Evolutionary conservation across 805 yeast species (phyloP).

Genomic region (Diddensiella santjacobensis): DNA sequence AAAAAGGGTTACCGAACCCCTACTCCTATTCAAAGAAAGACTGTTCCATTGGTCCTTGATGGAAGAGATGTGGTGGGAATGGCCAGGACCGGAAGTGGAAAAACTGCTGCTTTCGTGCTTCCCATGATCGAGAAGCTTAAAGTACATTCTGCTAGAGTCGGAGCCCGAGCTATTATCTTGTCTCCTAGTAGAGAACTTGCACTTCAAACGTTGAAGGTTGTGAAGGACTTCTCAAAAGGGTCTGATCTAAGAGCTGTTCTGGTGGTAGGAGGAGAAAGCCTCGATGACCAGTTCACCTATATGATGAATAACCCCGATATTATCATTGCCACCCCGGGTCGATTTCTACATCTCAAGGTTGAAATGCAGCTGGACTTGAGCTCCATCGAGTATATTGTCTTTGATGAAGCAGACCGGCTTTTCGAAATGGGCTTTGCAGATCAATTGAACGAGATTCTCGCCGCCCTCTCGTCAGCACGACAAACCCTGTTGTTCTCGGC

Average conservation of each 20-base stretch:
- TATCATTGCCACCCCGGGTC: slow-evolving; percentile 94
- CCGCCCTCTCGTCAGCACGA: slow-evolving; percentile 73
- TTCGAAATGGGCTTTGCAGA: slow-evolving; percentile 96
- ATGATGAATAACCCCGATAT: slow-evolving; percentile 96
- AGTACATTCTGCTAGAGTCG: slow-evolving; percentile 79
- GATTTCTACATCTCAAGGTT: slow-evolving; percentile 90
- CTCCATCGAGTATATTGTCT: slow-evolving; percentile 83
- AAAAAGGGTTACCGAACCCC: slow-evolving; percentile 92
- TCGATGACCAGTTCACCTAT: slow-evolving; percentile 90
- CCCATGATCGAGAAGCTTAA: slow-evolving; percentile 87
- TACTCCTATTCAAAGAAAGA: slow-evolving; percentile 95
- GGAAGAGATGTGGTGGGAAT: slow-evolving; percentile 95
- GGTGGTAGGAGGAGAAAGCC: slow-evolving; percentile 96
- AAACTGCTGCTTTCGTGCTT: slow-evolving; percentile 92
- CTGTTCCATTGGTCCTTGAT: slow-evolving; percentile 85
- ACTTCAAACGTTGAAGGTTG: slow-evolving; percentile 81
- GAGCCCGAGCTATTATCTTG: slow-evolving; percentile 80
- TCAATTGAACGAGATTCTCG: slow-evolving; percentile 83
- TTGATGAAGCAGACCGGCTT: slow-evolving; percentile 95
- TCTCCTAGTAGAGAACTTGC: slow-evolving; percentile 98
- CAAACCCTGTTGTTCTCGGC: slow-evolving; percentile 93
- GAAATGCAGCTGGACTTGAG: slow-evolving; percentile 88
- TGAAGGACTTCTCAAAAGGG: slow-evolving; percentile 81
- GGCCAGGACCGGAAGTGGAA: slow-evolving; percentile 99
- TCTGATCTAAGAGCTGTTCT: slow-evolving; percentile 77